These are phyloP conservation scores for Aegilops longissima DNA, from an alignment of 176 grass and related monocot species.

Conservation along the genomic window DNA sequence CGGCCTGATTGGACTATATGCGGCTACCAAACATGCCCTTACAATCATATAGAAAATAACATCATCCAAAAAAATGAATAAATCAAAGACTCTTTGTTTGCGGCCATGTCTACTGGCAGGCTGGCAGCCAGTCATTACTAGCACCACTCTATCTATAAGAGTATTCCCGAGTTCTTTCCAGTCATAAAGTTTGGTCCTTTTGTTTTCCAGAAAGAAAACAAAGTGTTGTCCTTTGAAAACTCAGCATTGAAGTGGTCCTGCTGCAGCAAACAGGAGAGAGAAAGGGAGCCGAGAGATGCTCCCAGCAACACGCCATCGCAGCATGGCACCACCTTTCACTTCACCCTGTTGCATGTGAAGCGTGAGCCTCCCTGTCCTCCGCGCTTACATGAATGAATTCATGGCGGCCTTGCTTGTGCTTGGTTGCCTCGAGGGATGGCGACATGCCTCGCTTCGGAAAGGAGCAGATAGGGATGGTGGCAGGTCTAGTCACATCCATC, in stretches of 20 bases:
- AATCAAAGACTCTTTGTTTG: background rate
- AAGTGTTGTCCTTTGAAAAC: background rate
- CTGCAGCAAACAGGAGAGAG: background rate
- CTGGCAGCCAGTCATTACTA: background rate
- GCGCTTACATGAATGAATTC: background rate
- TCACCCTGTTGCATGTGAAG: background rate
- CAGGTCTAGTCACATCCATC: constrained; percentile 30
- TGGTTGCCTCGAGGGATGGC: constrained; percentile 3
- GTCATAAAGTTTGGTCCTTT: background rate
- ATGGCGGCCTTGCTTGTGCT: constrained; percentile 1
- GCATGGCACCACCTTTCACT: constrained; percentile 22
- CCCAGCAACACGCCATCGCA: constrained; percentile 27
- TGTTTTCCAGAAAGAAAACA: background rate
- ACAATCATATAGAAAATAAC: no score
- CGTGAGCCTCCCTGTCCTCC: no score
- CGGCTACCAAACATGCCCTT: no score
- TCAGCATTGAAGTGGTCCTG: background rate
- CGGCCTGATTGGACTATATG: no score
- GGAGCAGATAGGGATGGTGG: background rate
- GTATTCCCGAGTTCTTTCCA: background rate
- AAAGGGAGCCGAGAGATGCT: background rate
- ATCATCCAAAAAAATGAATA: background rate
- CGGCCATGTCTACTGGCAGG: background rate
- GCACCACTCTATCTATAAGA: background rate
- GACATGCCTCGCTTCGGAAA: constrained; percentile 34